Base-by-base conservation (phyloP, 345 rosid species). In the Barbarea vulgaris region DNA sequence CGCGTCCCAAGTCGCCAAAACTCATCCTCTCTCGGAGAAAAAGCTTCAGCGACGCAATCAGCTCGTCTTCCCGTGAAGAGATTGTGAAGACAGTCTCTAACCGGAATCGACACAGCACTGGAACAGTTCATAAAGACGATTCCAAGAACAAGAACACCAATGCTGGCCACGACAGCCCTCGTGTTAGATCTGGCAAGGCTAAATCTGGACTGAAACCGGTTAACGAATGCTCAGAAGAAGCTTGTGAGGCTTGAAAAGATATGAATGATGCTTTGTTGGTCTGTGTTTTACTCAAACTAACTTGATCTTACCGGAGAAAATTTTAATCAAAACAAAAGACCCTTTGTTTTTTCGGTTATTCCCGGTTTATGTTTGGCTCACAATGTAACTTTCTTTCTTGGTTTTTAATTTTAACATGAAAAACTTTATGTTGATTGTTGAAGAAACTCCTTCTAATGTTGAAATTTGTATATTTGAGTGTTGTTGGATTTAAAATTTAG, bases 1-100 rank as follows among this genome's bases (percentile, higher is more conserved):
- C 97, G 62, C 86, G 90, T 56, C 89, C 97, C 47, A 83, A 85
- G 70, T 92, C 91, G 14, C 91, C 91, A 61, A 85, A 84, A 51
- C 83, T 87, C 63, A 68, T 60, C 72, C 85, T 91, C 25, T 74
- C 69, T 47, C 68, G 82, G 63, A 88, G 97, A 79, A 95, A 83
- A 85, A 95, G 99, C 85, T 90, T 48, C 62, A 72, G 80, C 41
- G 83, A 80, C 22, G 77, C 80, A 52, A 34, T 69, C 46, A 80
- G 27, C 77, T 71, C 83, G 36, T 42, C 83, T 9, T 72, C 74
- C 19, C 77, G 69, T 46, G 69, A 79, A 31, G 82, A 75, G 50
- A 34, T 22, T 46, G 22, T 12, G 24, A 76, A 61, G 51, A 52
- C 56, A 70, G 67, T 14, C 14, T 42, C 79, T 50, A 69, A 58